These are phyloP conservation scores for Aspergillus terreus DNA, from an alignment of 2,329 filamentous ascomycete genomes.

Conservation along the genomic window DNA sequence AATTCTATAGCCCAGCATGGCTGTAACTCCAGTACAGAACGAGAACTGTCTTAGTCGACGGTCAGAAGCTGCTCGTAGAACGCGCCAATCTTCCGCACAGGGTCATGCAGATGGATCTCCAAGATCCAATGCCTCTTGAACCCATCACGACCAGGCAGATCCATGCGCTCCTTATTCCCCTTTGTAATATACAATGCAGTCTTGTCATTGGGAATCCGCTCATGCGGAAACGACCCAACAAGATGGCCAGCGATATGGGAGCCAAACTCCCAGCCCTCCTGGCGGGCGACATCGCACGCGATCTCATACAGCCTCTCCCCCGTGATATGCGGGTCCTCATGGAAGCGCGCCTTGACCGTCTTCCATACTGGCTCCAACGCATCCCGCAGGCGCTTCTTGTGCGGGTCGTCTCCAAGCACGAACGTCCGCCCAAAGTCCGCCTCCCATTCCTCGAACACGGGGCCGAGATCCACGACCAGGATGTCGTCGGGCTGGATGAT, in stretches of 20 bases:
- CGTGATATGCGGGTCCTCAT: constrained; percentile 43
- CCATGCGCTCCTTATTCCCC: constrained; percentile 44
- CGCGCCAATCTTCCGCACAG: constrained; percentile 35
- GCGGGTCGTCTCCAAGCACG: constrained; percentile 46
- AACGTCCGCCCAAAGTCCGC: constrained; percentile 54
- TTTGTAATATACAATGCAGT: constrained; percentile 44
- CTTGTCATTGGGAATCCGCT: constrained; percentile 49
- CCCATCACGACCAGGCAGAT: constrained; percentile 37
- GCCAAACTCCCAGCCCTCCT: constrained; percentile 45
- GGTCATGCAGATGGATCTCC: constrained; percentile 47
- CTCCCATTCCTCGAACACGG: constrained; percentile 52
- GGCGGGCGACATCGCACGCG: constrained; percentile 35
- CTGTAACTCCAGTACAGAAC: too few species aligned
- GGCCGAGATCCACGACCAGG: constrained; percentile 50
- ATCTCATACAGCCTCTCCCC: constrained; percentile 48
- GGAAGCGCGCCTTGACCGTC: constrained; percentile 41
- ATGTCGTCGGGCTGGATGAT: constrained; percentile 49
- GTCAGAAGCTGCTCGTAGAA: constrained; percentile 42
- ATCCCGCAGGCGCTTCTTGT: constrained; percentile 45
- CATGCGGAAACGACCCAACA: constrained; percentile 51
- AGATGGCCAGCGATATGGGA: constrained; percentile 47
- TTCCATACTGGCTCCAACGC: constrained; percentile 47
- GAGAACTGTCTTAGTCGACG: constrained; percentile 10
- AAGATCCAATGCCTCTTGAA: constrained; percentile 49
- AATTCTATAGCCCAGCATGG: too few species aligned